These are phyloP conservation scores for Hibiscus tridactylites DNA, from an alignment of 345 rosid genomes.

Conservation along the genomic window DNA sequence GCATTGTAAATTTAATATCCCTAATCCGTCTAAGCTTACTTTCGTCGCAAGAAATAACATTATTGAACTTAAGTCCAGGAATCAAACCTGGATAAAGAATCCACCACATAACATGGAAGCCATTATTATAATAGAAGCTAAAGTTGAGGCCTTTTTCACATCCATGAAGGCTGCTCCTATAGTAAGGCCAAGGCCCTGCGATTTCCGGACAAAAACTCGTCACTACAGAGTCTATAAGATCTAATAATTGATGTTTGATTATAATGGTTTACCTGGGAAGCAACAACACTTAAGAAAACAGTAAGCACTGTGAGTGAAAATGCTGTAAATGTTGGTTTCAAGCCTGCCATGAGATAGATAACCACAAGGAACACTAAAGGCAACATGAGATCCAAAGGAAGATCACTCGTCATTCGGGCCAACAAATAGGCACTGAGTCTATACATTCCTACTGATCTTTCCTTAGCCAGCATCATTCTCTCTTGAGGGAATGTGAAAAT, in stretches of 20 bases:
- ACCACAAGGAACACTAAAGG: slow-evolving; percentile 19
- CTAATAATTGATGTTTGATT: not conserved
- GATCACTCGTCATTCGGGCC: slow-evolving; percentile 23
- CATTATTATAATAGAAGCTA: slow-evolving; percentile 26
- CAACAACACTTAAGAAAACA: slow-evolving; percentile 21
- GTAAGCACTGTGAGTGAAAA: slow-evolving; percentile 24
- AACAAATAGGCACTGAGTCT: slow-evolving; percentile 25
- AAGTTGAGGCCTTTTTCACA: slow-evolving; percentile 25
- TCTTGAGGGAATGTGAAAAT: slow-evolving; percentile 32
- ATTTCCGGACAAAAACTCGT: not conserved
- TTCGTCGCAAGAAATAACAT: not conserved
- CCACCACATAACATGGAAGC: slow-evolving; percentile 31
- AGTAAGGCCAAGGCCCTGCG: slow-evolving; percentile 30
- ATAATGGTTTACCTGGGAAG: slow-evolving; percentile 19
- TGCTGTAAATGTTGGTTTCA: slow-evolving; percentile 14
- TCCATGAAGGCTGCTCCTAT: slow-evolving; percentile 32
- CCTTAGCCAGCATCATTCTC: slow-evolving; percentile 28
- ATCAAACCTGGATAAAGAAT: slow-evolving; percentile 25
- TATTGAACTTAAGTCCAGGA: not conserved
- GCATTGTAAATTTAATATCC: not conserved
- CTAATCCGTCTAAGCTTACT: not conserved
- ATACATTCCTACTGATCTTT: slow-evolving; percentile 31
- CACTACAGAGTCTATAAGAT: no score
- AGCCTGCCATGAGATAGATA: slow-evolving; percentile 25
- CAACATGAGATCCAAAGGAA: slow-evolving; percentile 25